Evolutionary conservation across 139 green algal genomes (phyloP), one percentile per base, ranked within the genome.

Genomic region (Axilococcus clingmanii): DNA sequence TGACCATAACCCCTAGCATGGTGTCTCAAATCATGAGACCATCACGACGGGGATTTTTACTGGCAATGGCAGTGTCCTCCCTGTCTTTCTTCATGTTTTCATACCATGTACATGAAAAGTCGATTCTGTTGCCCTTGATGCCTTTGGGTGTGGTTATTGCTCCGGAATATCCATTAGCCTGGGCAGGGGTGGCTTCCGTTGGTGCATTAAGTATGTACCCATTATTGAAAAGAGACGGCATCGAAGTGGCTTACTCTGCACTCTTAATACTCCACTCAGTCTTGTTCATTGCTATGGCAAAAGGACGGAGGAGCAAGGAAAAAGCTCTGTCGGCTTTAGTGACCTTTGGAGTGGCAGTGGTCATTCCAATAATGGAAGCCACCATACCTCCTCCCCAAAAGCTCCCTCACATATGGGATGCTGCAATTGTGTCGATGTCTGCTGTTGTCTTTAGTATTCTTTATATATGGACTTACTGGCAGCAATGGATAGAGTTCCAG

Each of bases 61-160:
- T 86, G 16, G 77, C 56, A 65, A 75, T 96, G 73, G 71, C 78
- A 46, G 92, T 89, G 81, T 77, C 40, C 25, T 60, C 75, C 6
- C 65, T 95, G 20, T 65, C 77, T 3, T 99, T 98, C 74, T 99
- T 84, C 77, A 77, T 98, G 58, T 95, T 99, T 60, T 82, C 83
- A 0, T 99, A 90, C 59, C 90, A 97, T 80, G 91, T 99, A 17
- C 91, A 99, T 51, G 91, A 99, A 30, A 99, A 99, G 68, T 95
- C 83, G 1, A 87, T 97, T 36, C 60, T 98, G 40, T 63, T 98
- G 48, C 79, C 89, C 8, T 72, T 94, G 34, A 52, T 97, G 44
- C 91, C 91, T 0, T 46, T 89, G 19, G 76, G 69, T 1, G 32
- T 90, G 53, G 66, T 95, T 42, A 61, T 35, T 14, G n/a, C 23